These are phyloP conservation scores for Rubus idaeus DNA, from an alignment of 306 rosid species.

Conservation along the genomic window DNA sequence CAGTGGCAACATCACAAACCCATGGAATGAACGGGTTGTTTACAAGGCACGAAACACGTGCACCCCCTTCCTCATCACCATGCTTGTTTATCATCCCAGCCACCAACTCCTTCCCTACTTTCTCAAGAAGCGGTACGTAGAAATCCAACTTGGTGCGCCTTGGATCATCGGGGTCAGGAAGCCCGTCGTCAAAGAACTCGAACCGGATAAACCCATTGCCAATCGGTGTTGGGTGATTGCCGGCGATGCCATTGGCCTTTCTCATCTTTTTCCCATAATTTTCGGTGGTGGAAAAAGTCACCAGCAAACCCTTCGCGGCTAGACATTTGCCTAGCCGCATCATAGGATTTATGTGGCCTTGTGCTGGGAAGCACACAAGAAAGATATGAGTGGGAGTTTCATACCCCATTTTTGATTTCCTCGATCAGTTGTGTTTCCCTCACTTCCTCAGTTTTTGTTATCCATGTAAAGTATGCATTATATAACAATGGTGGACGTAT, in stretches of 20 bases:
- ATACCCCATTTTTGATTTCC: too few relatives aligned
- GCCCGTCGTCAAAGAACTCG: slow-evolving; percentile 49
- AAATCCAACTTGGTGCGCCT: background rate
- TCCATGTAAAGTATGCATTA: too few relatives aligned
- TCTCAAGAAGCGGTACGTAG: slow-evolving; percentile 35
- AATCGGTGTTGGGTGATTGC: slow-evolving; percentile 9
- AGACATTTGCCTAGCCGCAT: slow-evolving; percentile 50
- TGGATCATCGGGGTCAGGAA: slow-evolving; percentile 10
- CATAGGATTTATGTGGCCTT: slow-evolving; percentile 66
- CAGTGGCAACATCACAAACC: slow-evolving; percentile 41
- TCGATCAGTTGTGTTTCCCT: too few relatives aligned
- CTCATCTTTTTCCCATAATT: slow-evolving; percentile 30
- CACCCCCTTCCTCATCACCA: slow-evolving; percentile 1
- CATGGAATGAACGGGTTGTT: slow-evolving; percentile 57
- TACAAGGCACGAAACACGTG: slow-evolving; percentile 37
- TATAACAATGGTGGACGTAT: too few relatives aligned
- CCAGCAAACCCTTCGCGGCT: slow-evolving; percentile 46
- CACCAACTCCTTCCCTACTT: slow-evolving; percentile 28
- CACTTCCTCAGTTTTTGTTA: too few relatives aligned
- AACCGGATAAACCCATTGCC: slow-evolving; percentile 49
- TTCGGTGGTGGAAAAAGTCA: slow-evolving; percentile 45
- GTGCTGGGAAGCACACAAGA: slow-evolving; percentile 51
- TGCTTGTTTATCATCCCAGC: slow-evolving; percentile 15
- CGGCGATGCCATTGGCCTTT: slow-evolving; percentile 21
- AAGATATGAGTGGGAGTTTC: slow-evolving; percentile 37